These are phyloP conservation scores for Hortaea sp. DNA, from an alignment of 2,329 filamentous ascomycete species.

Conservation along the genomic window DNA sequence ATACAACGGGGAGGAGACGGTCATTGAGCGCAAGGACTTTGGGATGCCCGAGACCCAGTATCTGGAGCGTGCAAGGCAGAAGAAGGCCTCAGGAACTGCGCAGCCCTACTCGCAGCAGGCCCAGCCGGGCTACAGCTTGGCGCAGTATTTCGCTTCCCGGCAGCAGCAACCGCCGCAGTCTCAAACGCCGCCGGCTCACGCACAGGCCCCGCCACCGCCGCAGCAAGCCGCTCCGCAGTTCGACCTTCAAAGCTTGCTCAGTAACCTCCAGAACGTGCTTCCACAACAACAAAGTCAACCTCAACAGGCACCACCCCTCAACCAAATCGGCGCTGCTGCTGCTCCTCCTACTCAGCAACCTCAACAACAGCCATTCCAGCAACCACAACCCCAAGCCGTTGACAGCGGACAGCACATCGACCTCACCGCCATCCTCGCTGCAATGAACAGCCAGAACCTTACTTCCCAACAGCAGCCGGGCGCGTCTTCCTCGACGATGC, in stretches of 20 bases:
- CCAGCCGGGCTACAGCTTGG: constrained; percentile 3
- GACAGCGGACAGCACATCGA: constrained; percentile 10
- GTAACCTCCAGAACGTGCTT: constrained; percentile 7
- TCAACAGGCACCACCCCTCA: constrained; percentile 1
- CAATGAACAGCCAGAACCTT: constrained; percentile 7
- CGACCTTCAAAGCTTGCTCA: constrained; percentile 14
- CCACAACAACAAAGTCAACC: constrained; percentile 9
- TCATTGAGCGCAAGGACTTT: constrained; percentile 26
- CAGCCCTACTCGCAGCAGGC: constrained; percentile 5
- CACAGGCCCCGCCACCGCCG: background rate
- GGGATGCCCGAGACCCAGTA: constrained; percentile 26
- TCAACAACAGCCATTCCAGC: background rate
- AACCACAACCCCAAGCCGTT: too few species aligned
- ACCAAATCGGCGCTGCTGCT: constrained; percentile 1
- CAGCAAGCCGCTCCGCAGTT: background rate
- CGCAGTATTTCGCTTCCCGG: constrained; percentile 9
- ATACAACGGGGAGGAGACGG: constrained; percentile 19
- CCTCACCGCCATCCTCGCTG: constrained; percentile 21
- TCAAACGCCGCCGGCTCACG: constrained; percentile 3
- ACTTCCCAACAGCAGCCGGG: background rate
- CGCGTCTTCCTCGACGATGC: too few species aligned
- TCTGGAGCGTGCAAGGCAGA: constrained; percentile 12
- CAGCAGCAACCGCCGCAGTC: constrained; percentile 12
- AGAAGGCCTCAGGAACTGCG: constrained; percentile 6
- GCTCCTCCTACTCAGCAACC: constrained; percentile 1